Evolutionary conservation across 331 rosid genomes (phyloP).

Genomic region (Malus hybrid): DNA sequence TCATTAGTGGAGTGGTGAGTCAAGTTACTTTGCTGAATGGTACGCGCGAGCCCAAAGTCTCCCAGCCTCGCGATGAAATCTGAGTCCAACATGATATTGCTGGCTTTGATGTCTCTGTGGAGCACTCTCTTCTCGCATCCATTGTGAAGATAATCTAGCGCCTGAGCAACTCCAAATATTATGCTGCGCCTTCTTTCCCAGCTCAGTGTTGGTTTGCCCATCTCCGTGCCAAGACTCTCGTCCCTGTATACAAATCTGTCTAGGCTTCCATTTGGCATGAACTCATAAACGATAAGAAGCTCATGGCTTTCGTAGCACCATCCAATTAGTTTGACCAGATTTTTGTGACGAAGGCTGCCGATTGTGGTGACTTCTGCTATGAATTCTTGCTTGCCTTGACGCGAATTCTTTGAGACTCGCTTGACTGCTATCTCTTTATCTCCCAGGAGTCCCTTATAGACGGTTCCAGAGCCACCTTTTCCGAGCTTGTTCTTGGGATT

Average conservation of each 20-base stretch:
- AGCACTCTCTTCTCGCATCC: constrained; percentile 59
- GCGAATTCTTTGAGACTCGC: constrained; percentile 48
- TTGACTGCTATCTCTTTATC: constrained; percentile 58
- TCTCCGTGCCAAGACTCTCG: background rate
- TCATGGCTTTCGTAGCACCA: constrained; percentile 72
- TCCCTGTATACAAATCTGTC: constrained; percentile 44
- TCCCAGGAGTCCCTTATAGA: constrained; percentile 35
- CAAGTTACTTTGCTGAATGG: constrained; percentile 34
- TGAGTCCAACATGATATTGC: constrained; percentile 68
- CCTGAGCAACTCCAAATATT: constrained; percentile 59
- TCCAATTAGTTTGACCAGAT: constrained; percentile 61
- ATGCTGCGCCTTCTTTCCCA: constrained; percentile 46
- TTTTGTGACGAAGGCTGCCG: constrained; percentile 62
- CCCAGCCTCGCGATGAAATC: constrained; percentile 52
- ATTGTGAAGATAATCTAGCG: constrained; percentile 66
- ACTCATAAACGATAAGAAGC: constrained; percentile 65
- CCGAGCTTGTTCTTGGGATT: constrained; percentile 64
- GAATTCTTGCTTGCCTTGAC: constrained; percentile 72
- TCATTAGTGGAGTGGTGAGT: constrained; percentile 73
- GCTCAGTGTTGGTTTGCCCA: constrained; percentile 5
- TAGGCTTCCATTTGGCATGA: constrained; percentile 70
- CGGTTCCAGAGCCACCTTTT: constrained; percentile 75
- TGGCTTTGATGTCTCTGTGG: constrained; percentile 71
- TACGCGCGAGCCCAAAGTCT: constrained; percentile 76
- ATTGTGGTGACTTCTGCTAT: constrained; percentile 79